Conservation (phyloP, 164 flowering plant species). For the Sedum album region DNA sequence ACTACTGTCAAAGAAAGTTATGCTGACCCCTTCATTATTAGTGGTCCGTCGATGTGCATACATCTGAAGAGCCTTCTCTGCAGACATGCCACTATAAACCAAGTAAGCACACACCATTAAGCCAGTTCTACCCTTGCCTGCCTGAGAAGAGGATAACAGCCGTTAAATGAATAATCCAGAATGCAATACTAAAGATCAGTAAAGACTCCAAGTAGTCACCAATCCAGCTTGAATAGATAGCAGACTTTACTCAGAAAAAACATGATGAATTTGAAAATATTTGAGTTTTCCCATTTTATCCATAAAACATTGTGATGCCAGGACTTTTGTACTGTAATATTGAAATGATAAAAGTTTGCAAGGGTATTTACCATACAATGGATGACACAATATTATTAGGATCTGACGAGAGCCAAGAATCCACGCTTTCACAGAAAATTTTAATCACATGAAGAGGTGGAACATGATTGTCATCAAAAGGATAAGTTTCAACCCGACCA, state of each 20-base stretch:
- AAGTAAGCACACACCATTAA: constrained; percentile 76
- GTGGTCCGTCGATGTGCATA: constrained; percentile 66
- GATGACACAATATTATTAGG: constrained; percentile 62
- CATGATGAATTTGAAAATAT: too few relatives aligned
- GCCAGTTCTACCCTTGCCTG: constrained; percentile 90
- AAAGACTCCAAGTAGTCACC: too few relatives aligned
- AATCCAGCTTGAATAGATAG: too few relatives aligned
- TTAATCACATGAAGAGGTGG: constrained; percentile 62
- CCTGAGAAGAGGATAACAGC: constrained; percentile 34
- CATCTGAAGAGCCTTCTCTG: constrained; percentile 66
- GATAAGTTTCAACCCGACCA: constrained; percentile 63
- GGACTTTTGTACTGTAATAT: background rate
- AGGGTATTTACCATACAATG: constrained; percentile 81
- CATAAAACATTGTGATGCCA: too few relatives aligned
- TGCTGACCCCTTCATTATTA: constrained; percentile 73
- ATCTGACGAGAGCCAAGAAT: constrained; percentile 61
- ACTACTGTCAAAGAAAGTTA: constrained; percentile 4
- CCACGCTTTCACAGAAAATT: constrained; percentile 69
- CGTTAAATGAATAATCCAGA: background rate
- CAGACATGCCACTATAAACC: constrained; percentile 63
- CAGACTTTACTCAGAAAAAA: too few relatives aligned
- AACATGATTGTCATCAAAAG: constrained; percentile 86
- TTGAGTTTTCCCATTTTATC: too few relatives aligned
- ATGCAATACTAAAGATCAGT: background rate
- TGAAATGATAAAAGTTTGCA: background rate